Base-by-base conservation (phyloP, 176 grass and related monocot genomes). In the Oryza punctata region DNA sequence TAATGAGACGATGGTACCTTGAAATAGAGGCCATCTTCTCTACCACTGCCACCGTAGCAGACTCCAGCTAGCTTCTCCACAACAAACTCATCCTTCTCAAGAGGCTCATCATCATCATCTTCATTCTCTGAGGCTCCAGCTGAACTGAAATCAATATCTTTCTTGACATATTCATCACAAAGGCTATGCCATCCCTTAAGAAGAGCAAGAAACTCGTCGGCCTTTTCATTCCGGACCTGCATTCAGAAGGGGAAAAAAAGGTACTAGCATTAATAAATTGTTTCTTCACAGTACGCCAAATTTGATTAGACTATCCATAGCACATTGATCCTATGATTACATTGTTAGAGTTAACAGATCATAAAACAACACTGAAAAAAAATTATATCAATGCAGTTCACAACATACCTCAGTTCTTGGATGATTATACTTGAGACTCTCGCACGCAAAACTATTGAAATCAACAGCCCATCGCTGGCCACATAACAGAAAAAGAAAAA, bases 141-240 rank as follows among this genome's bases (percentile, higher is more conserved):
- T 49, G 35, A 49, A 75, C 84, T 15, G 10, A 32, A 65, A 26
- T 49, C 52, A 0, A 54, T 61, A 47, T 30, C 18, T 13, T 19
- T 9, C 12, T 30, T 78, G 63, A 87, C 47, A 85, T 87, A 91
- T 30, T 81, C 81, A 12, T 87, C 30, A 13, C 90, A 87, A 1
- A 94, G 32, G 43, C 85, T 63, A 14, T 71, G 70, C 92, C 95
- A 97, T 54, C 89, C 92, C 52, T 45, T 90, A 16, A 97, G 71
- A 50, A 94, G 92, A 7, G 80, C 70, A 41, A 97, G 82, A 83
- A 92, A 97, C 3, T 92, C 82, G 10, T 97, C 92, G 1, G 92
- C 92, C 49, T 97, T 94, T 65, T 97, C 94, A 46, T 97, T 97
- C n/a, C 94, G 86, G 49, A 92, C 94, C 94, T 81, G 29, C 30